These are phyloP conservation scores for Grigorovia humatica DNA, from an alignment of 805 yeast genomes.

Conservation along the genomic window DNA sequence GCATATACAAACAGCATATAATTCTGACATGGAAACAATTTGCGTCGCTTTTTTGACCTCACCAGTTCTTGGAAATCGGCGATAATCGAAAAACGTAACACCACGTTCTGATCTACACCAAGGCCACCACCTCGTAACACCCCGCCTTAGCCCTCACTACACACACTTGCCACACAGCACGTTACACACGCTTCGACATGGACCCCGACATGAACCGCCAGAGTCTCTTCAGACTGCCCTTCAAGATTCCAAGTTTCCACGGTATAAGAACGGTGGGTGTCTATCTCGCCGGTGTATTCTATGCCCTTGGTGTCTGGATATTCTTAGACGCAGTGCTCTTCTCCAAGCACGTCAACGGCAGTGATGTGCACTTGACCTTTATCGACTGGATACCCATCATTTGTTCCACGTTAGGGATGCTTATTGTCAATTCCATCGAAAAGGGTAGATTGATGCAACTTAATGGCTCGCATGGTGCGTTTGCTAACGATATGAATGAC, in stretches of 20 bases:
- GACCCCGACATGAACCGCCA: slow-evolving; percentile 32
- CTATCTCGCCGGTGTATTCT: slow-evolving; percentile 64
- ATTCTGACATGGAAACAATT: no score
- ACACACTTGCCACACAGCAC: neutral
- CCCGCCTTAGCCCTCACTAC: no score
- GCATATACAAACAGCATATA: no score
- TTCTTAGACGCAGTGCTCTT: slow-evolving; percentile 82
- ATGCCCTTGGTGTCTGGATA: slow-evolving; percentile 82
- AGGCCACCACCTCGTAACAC: no score
- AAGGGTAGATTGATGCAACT: slow-evolving; percentile 32
- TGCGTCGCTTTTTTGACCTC: neutral
- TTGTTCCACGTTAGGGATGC: slow-evolving; percentile 82
- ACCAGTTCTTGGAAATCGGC: no score
- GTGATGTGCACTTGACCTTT: slow-evolving; percentile 77
- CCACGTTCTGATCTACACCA: no score
- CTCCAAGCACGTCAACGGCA: slow-evolving; percentile 76
- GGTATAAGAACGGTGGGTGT: slow-evolving; percentile 65
- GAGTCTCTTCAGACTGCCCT: slow-evolving; percentile 55
- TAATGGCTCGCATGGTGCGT: slow-evolving; percentile 29
- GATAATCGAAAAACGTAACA: neutral
- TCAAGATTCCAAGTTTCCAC: slow-evolving; percentile 61
- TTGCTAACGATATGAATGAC: slow-evolving; percentile 31
- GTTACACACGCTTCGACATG: slow-evolving; percentile 6
- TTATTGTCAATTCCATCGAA: slow-evolving; percentile 47
- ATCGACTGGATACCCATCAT: slow-evolving; percentile 94